phyloP scores from a whole-genome alignment of 352 stramenopile genomes.

The Globisporangium emineosum region DNA sequence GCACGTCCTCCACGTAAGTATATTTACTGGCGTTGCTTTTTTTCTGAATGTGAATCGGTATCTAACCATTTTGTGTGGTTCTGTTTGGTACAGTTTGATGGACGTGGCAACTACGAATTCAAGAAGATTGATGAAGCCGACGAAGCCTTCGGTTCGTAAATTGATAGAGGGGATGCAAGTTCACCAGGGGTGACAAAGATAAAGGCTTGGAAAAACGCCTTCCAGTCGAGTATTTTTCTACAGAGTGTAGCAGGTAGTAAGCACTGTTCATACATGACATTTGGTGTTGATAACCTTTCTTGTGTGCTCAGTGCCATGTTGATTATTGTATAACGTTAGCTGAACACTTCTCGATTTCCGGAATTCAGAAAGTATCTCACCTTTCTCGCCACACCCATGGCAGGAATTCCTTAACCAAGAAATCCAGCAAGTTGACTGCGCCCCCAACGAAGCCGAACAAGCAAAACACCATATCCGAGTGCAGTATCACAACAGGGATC shows the following conservation, averaged over 20 bases:
- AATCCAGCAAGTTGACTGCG: too few relatives aligned
- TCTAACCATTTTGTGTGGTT: conserved; percentile 10
- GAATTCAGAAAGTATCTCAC: too few relatives aligned
- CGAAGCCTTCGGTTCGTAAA: conserved; percentile 75
- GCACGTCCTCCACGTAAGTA: conserved; percentile 71
- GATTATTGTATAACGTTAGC: too few relatives aligned
- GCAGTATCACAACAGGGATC: too few relatives aligned
- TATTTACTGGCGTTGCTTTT: conserved; percentile 1
- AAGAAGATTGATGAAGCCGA: conserved; percentile 81
- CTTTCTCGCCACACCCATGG: too few relatives aligned
- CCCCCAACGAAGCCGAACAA: too few relatives aligned
- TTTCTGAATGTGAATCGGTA: background rate
- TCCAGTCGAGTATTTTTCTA: background rate
- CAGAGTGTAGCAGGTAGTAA: conserved; percentile 1
- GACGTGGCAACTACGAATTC: conserved; percentile 81
- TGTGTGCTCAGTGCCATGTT: too few relatives aligned
- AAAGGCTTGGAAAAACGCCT: background rate
- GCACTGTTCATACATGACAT: conserved; percentile 4
- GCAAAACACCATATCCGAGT: too few relatives aligned
- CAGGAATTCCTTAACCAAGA: too few relatives aligned
- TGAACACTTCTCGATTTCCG: too few relatives aligned
- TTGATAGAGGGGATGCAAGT: background rate
- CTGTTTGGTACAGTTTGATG: conserved; percentile 60
- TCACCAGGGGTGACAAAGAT: background rate
- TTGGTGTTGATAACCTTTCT: background rate